Evolutionary conservation across 805 yeast genomes (phyloP).

Genomic region (Candida glaebosa): DNA sequence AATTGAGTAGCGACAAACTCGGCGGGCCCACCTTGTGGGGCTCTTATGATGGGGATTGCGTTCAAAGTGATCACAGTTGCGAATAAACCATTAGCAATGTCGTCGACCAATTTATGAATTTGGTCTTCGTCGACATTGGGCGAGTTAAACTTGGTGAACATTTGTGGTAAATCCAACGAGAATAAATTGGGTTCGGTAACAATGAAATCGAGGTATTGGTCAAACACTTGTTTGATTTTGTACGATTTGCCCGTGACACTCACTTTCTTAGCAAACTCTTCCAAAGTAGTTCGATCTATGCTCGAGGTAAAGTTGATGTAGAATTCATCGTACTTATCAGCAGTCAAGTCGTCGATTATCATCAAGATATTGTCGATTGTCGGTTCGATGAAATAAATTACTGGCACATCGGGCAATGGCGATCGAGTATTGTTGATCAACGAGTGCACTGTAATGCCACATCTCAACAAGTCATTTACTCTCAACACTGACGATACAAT

Average conservation of each 20-base stretch:
- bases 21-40: slow-evolving; percentile 92
- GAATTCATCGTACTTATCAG: slow-evolving; percentile 72
- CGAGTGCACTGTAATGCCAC: slow-evolving; percentile 90
- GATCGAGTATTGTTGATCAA: slow-evolving; percentile 68
- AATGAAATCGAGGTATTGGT: slow-evolving; percentile 87
- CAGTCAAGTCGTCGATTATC: slow-evolving; percentile 69
- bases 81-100: slow-evolving; percentile 76
- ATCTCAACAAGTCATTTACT: slow-evolving; percentile 83
- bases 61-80: slow-evolving; percentile 75
- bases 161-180: slow-evolving; percentile 63
- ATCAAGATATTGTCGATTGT: slow-evolving; percentile 67
- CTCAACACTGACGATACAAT: slow-evolving; percentile 88
- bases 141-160: slow-evolving; percentile 66
- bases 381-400: slow-evolving; percentile 86
- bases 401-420: slow-evolving; percentile 93
- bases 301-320: slow-evolving; percentile 86
- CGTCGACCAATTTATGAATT: slow-evolving; percentile 64
- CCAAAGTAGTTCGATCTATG: slow-evolving; percentile 73
- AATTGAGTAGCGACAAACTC: slow-evolving; percentile 87
- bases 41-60: slow-evolving; percentile 83
- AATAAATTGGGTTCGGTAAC: slow-evolving; percentile 93
- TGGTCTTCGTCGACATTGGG: slow-evolving; percentile 72
- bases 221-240: slow-evolving; percentile 83
- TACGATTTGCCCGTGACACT: slow-evolving; percentile 67
- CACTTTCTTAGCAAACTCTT: slow-evolving; percentile 82